A percentile compares a stretch with the other conserved stretches of the same genome.
Evolutionary conservation across 164 flowering plant genomes (phyloP).

Genomic region (Hamamelis virginiana): DNA sequence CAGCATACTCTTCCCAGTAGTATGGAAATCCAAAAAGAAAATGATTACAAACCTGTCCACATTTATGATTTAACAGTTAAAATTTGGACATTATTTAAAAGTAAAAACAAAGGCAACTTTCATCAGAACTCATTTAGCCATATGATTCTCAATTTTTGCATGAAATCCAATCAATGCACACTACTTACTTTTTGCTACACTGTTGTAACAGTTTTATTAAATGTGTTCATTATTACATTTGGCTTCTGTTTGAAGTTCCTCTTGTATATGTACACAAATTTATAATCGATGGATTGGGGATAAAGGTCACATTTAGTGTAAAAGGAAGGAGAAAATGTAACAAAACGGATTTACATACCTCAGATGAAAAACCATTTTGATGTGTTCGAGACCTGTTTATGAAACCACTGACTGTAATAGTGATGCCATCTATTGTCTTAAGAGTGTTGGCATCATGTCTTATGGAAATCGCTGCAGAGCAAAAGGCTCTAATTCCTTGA

Average conservation of each 20-base stretch:
- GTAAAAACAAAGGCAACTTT: background rate
- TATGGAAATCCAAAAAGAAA: constrained; percentile 35
- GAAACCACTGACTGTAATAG: constrained; percentile 27
- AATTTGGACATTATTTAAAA: background rate
- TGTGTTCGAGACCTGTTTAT: constrained; percentile 29
- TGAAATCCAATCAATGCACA: background rate
- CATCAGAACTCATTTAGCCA: background rate
- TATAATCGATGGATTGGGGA: background rate
- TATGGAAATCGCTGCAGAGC: constrained; percentile 25
- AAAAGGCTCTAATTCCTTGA: constrained; percentile 11
- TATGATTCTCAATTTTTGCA: background rate
- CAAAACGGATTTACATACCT: constrained; percentile 27
- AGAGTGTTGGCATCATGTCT: constrained; percentile 34
- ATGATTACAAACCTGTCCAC: constrained; percentile 24
- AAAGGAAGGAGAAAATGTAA: background rate
- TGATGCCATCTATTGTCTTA: constrained; percentile 40
- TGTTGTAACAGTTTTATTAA: background rate
- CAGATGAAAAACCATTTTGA: constrained; percentile 37
- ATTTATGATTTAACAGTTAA: background rate
- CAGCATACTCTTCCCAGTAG: constrained; percentile 25
- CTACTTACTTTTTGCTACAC: background rate
- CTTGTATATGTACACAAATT: background rate
- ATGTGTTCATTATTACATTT: background rate
- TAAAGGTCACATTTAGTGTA: background rate
- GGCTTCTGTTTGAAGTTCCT: background rate